Evolutionary conservation across 129 eudicot species (phyloP).

Genomic region (Flaveria bidentis): DNA sequence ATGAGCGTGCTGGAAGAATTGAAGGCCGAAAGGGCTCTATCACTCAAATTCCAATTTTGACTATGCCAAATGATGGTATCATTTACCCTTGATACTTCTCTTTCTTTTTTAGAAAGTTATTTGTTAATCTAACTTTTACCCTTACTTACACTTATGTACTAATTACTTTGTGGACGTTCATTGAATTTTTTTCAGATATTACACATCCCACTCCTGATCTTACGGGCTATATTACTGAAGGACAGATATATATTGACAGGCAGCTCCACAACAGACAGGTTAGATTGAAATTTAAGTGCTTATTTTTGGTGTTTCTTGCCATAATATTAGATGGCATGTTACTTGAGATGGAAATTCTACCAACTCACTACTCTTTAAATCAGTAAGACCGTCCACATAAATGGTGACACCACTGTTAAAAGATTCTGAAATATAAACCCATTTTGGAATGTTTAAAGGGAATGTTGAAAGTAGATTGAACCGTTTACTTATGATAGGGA

Average conservation of each 20-base stretch:
- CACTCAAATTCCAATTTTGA: conserved; percentile 92
- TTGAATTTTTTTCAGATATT: conserved; percentile 59
- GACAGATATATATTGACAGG: conserved; percentile 94
- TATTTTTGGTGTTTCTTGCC: neutral
- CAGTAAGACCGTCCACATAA: neutral
- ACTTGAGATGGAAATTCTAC: neutral
- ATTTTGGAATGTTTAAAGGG: neutral
- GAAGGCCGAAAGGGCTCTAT: conserved; percentile 97
- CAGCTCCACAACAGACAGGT: conserved; percentile 98
- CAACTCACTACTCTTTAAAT: neutral
- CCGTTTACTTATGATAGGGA: neutral
- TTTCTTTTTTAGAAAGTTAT: neutral
- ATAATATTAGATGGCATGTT: neutral
- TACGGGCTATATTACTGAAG: conserved; percentile 98
- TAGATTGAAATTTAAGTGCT: neutral
- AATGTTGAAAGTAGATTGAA: conserved; percentile 5
- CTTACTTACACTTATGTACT: neutral
- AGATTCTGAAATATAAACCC: neutral
- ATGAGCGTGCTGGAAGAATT: conserved; percentile 98
- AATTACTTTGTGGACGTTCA: neutral
- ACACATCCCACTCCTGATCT: conserved; percentile 99
- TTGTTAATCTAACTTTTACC: neutral
- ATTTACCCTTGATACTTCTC: neutral
- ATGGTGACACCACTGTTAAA: neutral
- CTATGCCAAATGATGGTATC: conserved; percentile 97